Evolutionary conservation across 179 eudicot species (phyloP).

Genomic region (Nepenthes alata): DNA sequence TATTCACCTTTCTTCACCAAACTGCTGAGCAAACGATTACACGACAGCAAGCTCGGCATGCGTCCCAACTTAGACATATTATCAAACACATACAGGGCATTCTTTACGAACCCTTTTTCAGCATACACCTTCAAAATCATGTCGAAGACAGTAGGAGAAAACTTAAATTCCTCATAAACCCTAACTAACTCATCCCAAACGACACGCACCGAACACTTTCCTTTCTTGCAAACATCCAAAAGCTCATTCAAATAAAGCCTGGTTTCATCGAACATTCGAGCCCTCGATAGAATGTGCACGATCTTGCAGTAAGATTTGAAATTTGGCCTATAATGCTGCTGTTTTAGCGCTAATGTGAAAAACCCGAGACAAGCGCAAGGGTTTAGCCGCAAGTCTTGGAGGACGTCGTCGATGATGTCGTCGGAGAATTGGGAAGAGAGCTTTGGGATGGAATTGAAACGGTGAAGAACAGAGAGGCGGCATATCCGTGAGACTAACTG

Average conservation of each 20-base stretch:
- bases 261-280: slow-evolving; percentile 42
- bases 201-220: slow-evolving; percentile 8
- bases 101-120: slow-evolving; percentile 36
- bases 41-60: slow-evolving; percentile 50
- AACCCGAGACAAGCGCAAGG: slow-evolving; percentile 43
- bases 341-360: slow-evolving; percentile 36
- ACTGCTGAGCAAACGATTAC: slow-evolving; percentile 59
- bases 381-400: slow-evolving; percentile 33
- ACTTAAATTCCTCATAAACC: slow-evolving; percentile 46
- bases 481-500: slow-evolving; percentile 41
- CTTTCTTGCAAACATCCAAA: slow-evolving; percentile 20
- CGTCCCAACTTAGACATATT: slow-evolving; percentile 54
- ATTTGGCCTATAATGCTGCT: slow-evolving; percentile 34
- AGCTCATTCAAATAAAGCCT: slow-evolving; percentile 34
- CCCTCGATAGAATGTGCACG: slow-evolving; percentile 58
- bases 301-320: slow-evolving; percentile 36
- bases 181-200: slow-evolving; percentile 44
- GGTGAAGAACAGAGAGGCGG: slow-evolving; percentile 48
- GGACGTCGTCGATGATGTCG: slow-evolving; percentile 33
- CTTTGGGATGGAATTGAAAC: slow-evolving; percentile 28
- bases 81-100: slow-evolving; percentile 79
- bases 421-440: slow-evolving; percentile 51
- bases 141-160: slow-evolving; percentile 65
- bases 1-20: slow-evolving; percentile 47
- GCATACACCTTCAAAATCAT: slow-evolving; percentile 53